Evolutionary conservation across 2,329 filamentous ascomycete species (phyloP).

Genomic region (Mariannaea sp.): DNA sequence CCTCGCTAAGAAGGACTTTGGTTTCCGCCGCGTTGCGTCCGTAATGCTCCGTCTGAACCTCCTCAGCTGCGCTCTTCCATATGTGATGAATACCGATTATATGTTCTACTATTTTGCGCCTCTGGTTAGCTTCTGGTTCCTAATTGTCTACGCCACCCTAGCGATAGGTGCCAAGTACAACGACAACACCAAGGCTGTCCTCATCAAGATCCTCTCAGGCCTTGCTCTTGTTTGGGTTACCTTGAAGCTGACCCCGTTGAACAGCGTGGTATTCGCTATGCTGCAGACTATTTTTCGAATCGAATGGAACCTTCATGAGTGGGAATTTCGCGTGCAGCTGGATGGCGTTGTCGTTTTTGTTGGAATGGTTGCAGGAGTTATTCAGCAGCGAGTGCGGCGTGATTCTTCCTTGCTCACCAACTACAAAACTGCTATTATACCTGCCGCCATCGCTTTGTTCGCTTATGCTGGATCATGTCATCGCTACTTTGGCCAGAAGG

Average conservation of each 20-base stretch:
- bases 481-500: conserved; percentile 15
- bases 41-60: conserved; percentile 64
- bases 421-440: conserved; percentile 28
- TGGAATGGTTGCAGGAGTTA: conserved; percentile 53
- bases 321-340: conserved; percentile 55
- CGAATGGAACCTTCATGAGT: conserved; percentile 53
- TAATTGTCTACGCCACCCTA: conserved; percentile 60
- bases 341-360: conserved; percentile 62
- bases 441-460: conserved; percentile 34
- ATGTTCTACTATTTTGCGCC: conserved; percentile 62
- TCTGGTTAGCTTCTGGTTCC: conserved; percentile 65
- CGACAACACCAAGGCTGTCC: conserved; percentile 46
- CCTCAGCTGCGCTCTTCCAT: conserved; percentile 57
- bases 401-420: conserved; percentile 26
- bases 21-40: conserved; percentile 53
- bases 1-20: conserved; percentile 60
- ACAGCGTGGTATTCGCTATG: conserved; percentile 33
- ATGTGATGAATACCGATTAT: conserved; percentile 60
- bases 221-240: conserved; percentile 47
- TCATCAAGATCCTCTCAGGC: conserved; percentile 53
- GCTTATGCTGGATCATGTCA: conserved; percentile 36
- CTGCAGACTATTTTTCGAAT: conserved; percentile 51
- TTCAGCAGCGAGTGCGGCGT: conserved; percentile 30
- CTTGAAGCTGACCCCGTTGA: conserved; percentile 22
- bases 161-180: conserved; percentile 49